Evolutionary conservation across 768 basidiomycete genomes (phyloP).

Genomic region (Hericium rajendrae): DNA sequence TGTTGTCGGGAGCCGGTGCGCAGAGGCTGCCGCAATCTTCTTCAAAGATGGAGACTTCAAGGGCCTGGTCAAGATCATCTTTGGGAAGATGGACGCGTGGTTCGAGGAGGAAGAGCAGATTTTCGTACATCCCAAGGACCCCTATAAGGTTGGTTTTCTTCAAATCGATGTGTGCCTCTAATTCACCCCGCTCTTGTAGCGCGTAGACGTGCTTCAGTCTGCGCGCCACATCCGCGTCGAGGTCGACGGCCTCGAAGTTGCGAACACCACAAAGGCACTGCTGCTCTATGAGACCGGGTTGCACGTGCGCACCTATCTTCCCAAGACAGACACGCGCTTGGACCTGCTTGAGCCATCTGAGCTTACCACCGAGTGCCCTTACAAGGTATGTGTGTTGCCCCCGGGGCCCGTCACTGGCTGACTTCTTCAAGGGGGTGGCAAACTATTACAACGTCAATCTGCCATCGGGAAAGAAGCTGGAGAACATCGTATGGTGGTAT

Average conservation of each 20-base stretch:
- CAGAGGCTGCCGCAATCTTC: constrained; percentile 29
- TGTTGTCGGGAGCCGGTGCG: constrained; percentile 30
- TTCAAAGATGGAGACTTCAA: constrained; percentile 29
- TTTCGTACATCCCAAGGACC: constrained; percentile 54
- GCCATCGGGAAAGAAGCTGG: constrained; percentile 29
- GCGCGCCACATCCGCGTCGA: constrained; percentile 54
- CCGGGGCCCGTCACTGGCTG: not conserved
- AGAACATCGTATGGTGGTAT: constrained; percentile 60
- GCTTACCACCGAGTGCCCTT: constrained; percentile 43
- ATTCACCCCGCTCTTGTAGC: constrained; percentile 25
- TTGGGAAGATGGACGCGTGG: constrained; percentile 48
- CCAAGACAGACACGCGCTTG: constrained; percentile 42
- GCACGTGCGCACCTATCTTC: constrained; percentile 51
- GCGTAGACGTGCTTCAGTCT: constrained; percentile 50
- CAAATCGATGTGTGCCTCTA: not conserved
- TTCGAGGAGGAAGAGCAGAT: constrained; percentile 62
- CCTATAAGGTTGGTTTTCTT: constrained; percentile 44
- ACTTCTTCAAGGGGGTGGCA: constrained; percentile 40
- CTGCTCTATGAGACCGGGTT: constrained; percentile 52
- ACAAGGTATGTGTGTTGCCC: constrained; percentile 38
- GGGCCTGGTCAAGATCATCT: constrained; percentile 40
- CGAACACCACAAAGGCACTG: constrained; percentile 43
- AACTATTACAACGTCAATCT: constrained; percentile 45
- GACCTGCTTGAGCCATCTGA: constrained; percentile 41
- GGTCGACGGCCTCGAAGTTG: constrained; percentile 51